Conservation (phyloP, 805 yeast species). For the Saturnispora silvae region DNA sequence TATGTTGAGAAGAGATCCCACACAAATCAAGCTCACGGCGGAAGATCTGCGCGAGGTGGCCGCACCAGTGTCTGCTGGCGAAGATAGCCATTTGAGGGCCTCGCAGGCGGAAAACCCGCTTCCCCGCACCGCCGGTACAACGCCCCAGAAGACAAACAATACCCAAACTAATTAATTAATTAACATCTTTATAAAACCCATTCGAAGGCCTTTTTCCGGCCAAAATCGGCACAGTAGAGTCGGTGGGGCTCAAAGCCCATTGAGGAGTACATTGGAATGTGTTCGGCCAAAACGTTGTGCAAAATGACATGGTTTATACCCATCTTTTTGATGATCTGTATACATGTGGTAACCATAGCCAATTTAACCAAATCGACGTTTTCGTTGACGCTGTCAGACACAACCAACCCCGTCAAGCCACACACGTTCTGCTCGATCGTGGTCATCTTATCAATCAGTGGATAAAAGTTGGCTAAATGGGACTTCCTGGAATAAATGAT, state of each 20-base stretch:
- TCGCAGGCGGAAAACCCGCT: background rate
- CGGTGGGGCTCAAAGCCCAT: slow-evolving; percentile 19
- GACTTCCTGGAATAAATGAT: slow-evolving; percentile 38
- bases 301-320: slow-evolving; percentile 12
- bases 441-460: slow-evolving; percentile 36
- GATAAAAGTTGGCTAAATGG: slow-evolving; percentile 36
- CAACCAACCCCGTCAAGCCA: slow-evolving; percentile 42
- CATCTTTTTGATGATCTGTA: slow-evolving; percentile 33
- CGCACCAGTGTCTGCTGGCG: background rate
- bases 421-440: slow-evolving; percentile 26
- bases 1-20: slow-evolving; percentile 67
- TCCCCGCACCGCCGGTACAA: background rate
- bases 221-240: slow-evolving; percentile 18
- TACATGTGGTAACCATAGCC: slow-evolving; percentile 28
- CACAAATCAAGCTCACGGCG: slow-evolving; percentile 53
- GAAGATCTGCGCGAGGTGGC: slow-evolving; percentile 43
- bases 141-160: background rate
- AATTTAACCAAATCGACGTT: background rate
- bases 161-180: too few relatives aligned
- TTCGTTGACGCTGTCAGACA: slow-evolving; percentile 25
- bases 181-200: slow-evolving; percentile 11
- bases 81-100: slow-evolving; percentile 1
- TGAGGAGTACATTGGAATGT: slow-evolving; percentile 13
- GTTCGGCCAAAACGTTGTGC: slow-evolving; percentile 10
- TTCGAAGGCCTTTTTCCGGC: slow-evolving; percentile 17